Evolutionary conservation across 1,284 basidiomycete genomes (phyloP), one percentile per base, ranked within the genome.

Genomic region (Xerocomus minutiporus): DNA sequence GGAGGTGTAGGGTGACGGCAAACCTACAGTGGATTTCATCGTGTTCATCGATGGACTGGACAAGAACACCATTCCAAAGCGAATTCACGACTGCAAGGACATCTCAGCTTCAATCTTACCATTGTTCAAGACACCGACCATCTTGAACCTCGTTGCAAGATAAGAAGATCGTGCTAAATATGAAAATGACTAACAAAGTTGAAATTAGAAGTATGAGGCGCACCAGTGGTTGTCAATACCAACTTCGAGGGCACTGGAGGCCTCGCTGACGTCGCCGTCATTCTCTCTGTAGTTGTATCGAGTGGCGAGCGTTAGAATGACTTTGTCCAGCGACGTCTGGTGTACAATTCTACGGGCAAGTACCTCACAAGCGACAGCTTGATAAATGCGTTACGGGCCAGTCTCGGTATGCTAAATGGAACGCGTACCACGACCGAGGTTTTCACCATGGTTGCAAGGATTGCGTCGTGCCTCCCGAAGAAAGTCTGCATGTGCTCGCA

Each of bases 101-200:
- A 28, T 38, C 15, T 66, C 35, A 60, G 51, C 32, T 38, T 46
- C 34, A 17, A 28, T 11, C 8, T 47, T 17, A 8, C 23, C 39
- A 25, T 39, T 29, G 9, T 52, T 46, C 17, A n/a, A 31, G 9
- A 29, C 17, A 61, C 74, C 58, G 51, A 87, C 88, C 83, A 62
- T 88, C 79, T 68, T 97, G 93, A 8, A 91, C 83, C 72, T 97
- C 93, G 50, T 72, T 84, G 0, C 91, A 95, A 7, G 90, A 91
- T 40, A 97, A 72, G 71, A 97, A 97, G 60, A 92, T 87, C 32
- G 80, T 77, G 58, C 88, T 90, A 48, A 3, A 41, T 11, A 57
- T 36, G 17, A 42, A 39, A 45, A 47, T 55, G 31, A 58, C 34
- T 45, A 56, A 40, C 23, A 15, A 36, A 17, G 11, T 46, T 35